These are phyloP conservation scores for Senna tora DNA, from an alignment of 306 rosid genomes.

Conservation along the genomic window DNA sequence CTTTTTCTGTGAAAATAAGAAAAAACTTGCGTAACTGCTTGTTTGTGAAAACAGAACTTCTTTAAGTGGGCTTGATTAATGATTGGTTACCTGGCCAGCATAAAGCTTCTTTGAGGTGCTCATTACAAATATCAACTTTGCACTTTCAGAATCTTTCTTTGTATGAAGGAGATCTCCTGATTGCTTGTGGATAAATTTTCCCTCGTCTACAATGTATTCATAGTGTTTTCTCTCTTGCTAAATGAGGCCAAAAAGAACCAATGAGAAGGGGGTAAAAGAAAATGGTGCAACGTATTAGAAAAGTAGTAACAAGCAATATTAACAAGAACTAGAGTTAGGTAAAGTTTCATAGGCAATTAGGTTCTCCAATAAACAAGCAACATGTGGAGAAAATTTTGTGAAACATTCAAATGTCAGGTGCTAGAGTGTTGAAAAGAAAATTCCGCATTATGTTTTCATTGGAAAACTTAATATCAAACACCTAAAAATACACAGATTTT, in stretches of 20 bases:
- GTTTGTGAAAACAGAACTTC: conserved; percentile 4
- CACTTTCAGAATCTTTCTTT: conserved; percentile 41
- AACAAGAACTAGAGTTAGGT: not conserved
- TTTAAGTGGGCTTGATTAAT: not conserved
- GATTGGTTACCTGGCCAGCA: conserved; percentile 75
- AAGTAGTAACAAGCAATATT: conserved; percentile 15
- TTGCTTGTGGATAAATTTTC: conserved; percentile 58
- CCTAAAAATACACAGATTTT: no score
- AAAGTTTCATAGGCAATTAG: no score
- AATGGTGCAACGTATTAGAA: conserved; percentile 29
- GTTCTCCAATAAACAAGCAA: no score
- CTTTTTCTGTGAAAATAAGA: conserved; percentile 62
- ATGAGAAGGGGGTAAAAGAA: not conserved
- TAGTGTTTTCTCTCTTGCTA: conserved; percentile 82
- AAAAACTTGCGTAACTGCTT: not conserved
- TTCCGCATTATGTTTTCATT: no score
- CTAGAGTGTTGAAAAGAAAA: no score
- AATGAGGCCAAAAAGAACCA: conserved; percentile 25
- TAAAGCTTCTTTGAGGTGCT: conserved; percentile 82
- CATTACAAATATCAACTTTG: conserved; percentile 92
- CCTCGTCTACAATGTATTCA: conserved; percentile 61
- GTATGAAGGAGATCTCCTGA: conserved; percentile 69
- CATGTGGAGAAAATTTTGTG: no score
- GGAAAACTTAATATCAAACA: no score
- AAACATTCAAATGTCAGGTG: no score